Base-by-base conservation (phyloP, 305 asterid species). In the Fraxinus latifolia region DNA sequence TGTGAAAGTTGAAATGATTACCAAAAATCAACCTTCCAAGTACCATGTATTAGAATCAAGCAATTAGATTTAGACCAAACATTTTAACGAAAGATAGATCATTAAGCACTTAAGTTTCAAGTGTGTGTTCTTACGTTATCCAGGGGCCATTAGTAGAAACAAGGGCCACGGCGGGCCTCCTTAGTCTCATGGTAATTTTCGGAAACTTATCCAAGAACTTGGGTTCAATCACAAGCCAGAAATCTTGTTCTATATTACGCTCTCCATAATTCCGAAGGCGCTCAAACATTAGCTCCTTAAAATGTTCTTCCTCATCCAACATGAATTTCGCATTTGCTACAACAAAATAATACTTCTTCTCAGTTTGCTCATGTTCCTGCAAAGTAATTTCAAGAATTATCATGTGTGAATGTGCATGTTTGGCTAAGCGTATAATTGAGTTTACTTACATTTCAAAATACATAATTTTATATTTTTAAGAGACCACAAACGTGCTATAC, bases 271-370 rank as follows among this genome's bases (percentile, higher is more conserved):
- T 80, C 6, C 95, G 86, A n/a, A 89, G 95, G 60, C 98, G 90
- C 87, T 95, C 99, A n/a, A 32, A 79, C 89, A 95, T 73, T 53
- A 82, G 93, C 87, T 95, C 99, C 87, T 93, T 82, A 90, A 95
- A 95, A 84, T 95, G 99, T 93, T 94, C 99, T 89, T 95, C 99
- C 80, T 95, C 99, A 39, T 95, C 99, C 93, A 95, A 79, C 99
- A 95, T 95, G 86, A 94, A 95, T 84, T 94, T 94, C 4, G 98
- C 97, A 87, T 93, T 94, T 23, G 98, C 99, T 84, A 95, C 96
- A 23, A 95, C 83, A 77, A 94, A 95, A 82, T 95, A 93, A 74
- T 91, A 94, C 77, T 60, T 89, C 84, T 85, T 91, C 82, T 85
- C 90, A 8, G 85, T 81, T 82, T 80, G 92, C 79, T 84, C 93